phyloP scores from a whole-genome alignment of 768 basidiomycete genomes.

The Boletales sp. region DNA sequence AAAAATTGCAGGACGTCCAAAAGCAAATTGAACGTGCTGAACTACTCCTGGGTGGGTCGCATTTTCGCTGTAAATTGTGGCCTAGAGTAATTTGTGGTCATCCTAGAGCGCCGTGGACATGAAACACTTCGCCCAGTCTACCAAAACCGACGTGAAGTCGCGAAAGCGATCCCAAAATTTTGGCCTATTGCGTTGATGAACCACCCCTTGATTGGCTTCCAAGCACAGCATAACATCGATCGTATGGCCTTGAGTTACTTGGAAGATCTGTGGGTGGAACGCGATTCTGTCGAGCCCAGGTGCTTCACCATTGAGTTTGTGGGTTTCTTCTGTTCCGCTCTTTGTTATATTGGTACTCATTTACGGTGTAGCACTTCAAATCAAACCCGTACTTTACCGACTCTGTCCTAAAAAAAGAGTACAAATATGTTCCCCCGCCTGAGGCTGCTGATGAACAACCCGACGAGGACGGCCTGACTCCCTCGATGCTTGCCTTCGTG shows the following conservation, averaged over 20 bases:
- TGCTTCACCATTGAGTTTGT: constrained; percentile 89
- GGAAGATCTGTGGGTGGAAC: constrained; percentile 80
- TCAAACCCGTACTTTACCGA: constrained; percentile 83
- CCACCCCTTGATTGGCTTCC: constrained; percentile 56
- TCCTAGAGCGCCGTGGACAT: constrained; percentile 61
- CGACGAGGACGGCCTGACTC: constrained; percentile 72
- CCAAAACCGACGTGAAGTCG: constrained; percentile 63
- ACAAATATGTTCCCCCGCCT: constrained; percentile 60
- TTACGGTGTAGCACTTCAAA: constrained; percentile 62
- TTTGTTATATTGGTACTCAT: constrained; percentile 2
- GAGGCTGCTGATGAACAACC: constrained; percentile 52
- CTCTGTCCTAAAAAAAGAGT: constrained; percentile 76
- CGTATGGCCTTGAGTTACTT: constrained; percentile 78
- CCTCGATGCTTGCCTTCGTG: constrained; percentile 74
- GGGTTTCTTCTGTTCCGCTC: constrained; percentile 33
- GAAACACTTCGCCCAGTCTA: constrained; percentile 57
- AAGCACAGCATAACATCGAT: constrained; percentile 72
- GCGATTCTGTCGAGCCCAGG: constrained; percentile 70
- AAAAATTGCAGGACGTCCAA: constrained; percentile 61
- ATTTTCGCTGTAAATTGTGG: neutral
- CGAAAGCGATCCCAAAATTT: constrained; percentile 70
- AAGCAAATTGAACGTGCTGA: constrained; percentile 70
- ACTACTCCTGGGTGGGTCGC: constrained; percentile 62
- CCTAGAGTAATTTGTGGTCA: constrained; percentile 7
- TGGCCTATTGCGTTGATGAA: constrained; percentile 87